phyloP scores from a whole-genome alignment of 768 basidiomycete genomes.

The Hygrophorus pudorinus region DNA sequence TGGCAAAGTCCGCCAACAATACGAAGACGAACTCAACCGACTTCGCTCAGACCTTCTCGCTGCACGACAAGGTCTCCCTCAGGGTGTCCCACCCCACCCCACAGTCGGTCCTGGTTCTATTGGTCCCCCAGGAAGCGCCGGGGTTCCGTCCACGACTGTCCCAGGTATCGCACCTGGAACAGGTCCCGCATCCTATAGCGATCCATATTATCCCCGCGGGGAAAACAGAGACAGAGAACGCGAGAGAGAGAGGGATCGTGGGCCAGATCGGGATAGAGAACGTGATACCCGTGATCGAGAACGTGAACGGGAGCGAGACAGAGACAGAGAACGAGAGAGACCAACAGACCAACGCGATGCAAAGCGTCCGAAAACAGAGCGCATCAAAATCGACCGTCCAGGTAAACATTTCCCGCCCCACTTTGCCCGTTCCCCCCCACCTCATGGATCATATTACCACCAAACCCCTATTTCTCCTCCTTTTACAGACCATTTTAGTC shows the following conservation, averaged over 20 bases:
- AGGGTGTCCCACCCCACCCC: slow-evolving; percentile 19
- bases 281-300: slow-evolving; percentile 15
- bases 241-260: slow-evolving; percentile 11
- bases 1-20: slow-evolving; percentile 74
- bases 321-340: slow-evolving; percentile 38
- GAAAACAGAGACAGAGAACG: slow-evolving; percentile 23
- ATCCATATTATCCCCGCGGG: slow-evolving; percentile 12
- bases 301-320: slow-evolving; percentile 25
- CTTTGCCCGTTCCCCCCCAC: background rate
- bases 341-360: slow-evolving; percentile 40
- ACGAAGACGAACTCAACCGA: slow-evolving; percentile 74
- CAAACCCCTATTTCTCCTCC: background rate
- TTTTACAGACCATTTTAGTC: slow-evolving; percentile 26
- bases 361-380: slow-evolving; percentile 45
- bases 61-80: slow-evolving; percentile 28
- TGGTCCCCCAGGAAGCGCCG: slow-evolving; percentile 8
- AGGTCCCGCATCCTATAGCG: slow-evolving; percentile 15
- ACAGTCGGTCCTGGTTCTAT: slow-evolving; percentile 23
- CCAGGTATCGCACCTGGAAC: slow-evolving; percentile 18
- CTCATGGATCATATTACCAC: slow-evolving; percentile 1
- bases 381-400: slow-evolving; percentile 25
- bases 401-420: slow-evolving; percentile 14
- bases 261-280: slow-evolving; percentile 14
- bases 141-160: slow-evolving; percentile 4
- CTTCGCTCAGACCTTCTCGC: slow-evolving; percentile 61